A percentile compares a stretch with the other conserved stretches of the same genome.
Conservation (phyloP, 2,329 filamentous ascomycete species). For the Cladophialophora immunda region DNA sequence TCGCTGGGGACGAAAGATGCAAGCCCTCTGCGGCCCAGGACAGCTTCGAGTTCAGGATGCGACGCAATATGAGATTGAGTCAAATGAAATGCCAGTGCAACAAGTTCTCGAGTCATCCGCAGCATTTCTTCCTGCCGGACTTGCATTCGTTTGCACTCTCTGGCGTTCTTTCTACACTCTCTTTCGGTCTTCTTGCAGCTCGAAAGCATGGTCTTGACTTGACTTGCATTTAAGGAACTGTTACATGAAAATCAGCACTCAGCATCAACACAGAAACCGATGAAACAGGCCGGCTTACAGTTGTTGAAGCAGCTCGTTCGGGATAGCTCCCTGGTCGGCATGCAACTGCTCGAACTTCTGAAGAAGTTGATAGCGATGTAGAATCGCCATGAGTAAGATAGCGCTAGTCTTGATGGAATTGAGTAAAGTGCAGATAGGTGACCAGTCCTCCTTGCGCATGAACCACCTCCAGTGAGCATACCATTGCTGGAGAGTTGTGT, state of each 20-base stretch:
- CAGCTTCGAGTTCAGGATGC: neutral
- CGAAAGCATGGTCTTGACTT: neutral
- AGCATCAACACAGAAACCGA: neutral
- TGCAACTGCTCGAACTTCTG: neutral
- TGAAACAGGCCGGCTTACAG: neutral
- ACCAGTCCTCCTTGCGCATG: constrained; percentile 16
- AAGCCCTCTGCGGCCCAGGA: neutral
- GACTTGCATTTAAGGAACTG: neutral
- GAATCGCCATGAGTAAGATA: constrained; percentile 4
- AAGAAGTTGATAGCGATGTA: constrained; percentile 1
- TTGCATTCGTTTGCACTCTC: neutral
- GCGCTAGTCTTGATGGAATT: constrained; percentile 18
- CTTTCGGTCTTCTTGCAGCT: neutral
- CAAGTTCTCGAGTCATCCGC: neutral
- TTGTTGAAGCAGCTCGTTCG: neutral
- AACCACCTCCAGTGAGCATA: constrained; percentile 12
- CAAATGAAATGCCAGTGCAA: neutral
- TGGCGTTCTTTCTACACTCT: neutral
- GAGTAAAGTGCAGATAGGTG: neutral
- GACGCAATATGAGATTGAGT: constrained; percentile 1
- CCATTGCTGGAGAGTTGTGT: constrained; percentile 2
- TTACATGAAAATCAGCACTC: constrained; percentile 3
- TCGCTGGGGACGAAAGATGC: neutral
- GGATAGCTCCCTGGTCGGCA: neutral
- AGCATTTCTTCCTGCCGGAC: neutral